Evolutionary conservation across 139 green algal genomes (phyloP).

Genomic region (Ulvella scutata): DNA sequence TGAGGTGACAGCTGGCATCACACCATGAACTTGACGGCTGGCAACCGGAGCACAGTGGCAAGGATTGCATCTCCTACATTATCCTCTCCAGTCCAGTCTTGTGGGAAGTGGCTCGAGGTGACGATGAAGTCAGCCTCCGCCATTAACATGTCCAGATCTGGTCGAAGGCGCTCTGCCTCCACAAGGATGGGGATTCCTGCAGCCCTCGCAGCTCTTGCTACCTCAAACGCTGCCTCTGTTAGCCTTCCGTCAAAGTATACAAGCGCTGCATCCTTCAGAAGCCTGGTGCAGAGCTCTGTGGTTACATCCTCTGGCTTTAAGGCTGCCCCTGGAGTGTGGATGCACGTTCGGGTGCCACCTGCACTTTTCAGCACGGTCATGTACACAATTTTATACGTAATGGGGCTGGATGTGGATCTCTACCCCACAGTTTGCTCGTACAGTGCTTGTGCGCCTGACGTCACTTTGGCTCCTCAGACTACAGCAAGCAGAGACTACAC

Average conservation of each 20-base stretch:
- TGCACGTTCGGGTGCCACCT: conserved; percentile 84
- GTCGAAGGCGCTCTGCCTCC: conserved; percentile 73
- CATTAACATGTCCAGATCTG: conserved; percentile 61
- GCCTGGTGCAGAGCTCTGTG: neutral
- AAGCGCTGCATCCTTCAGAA: conserved; percentile 37
- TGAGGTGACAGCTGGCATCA: too few relatives aligned
- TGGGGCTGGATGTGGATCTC: too few relatives aligned
- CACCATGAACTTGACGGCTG: conserved; percentile 27
- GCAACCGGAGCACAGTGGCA: conserved; percentile 38
- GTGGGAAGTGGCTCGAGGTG: conserved; percentile 70
- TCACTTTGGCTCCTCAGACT: too few relatives aligned
- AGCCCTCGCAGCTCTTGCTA: conserved; percentile 44
- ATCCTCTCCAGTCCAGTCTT: conserved; percentile 50
- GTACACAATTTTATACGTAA: too few relatives aligned
- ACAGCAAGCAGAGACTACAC: too few relatives aligned
- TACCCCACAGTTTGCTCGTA: too few relatives aligned
- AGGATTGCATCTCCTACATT: conserved; percentile 56
- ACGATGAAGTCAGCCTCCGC: conserved; percentile 60
- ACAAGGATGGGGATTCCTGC: conserved; percentile 49
- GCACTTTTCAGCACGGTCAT: too few relatives aligned
- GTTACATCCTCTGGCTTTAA: conserved; percentile 50
- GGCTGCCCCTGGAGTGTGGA: conserved; percentile 75
- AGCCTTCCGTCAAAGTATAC: conserved; percentile 90
- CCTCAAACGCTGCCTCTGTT: conserved; percentile 63
- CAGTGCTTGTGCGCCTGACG: too few relatives aligned